phyloP scores from a whole-genome alignment of 2,329 filamentous ascomycete genomes.

The Exophiala alcalophila region DNA sequence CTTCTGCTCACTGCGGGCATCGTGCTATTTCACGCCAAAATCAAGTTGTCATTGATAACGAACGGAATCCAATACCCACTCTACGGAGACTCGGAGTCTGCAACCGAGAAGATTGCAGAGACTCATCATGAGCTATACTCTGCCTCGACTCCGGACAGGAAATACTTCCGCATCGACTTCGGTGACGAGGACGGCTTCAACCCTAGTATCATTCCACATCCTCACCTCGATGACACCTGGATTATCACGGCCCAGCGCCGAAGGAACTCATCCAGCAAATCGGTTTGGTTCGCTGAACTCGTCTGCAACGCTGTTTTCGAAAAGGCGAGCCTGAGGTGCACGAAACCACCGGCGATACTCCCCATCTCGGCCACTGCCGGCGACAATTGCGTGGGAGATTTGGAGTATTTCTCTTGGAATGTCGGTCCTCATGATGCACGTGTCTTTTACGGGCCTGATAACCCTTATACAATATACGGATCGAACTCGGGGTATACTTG shows the following conservation, averaged over 20 bases:
- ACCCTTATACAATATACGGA: conserved; percentile 54
- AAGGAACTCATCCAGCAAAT: no score
- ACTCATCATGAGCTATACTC: conserved; percentile 47
- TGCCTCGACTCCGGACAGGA: conserved; percentile 43
- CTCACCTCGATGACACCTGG: conserved; percentile 47
- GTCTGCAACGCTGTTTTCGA: conserved; percentile 51
- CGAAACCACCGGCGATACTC: conserved; percentile 15
- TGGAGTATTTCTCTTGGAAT: conserved; percentile 33
- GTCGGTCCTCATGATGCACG: conserved; percentile 59
- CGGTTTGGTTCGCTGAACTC: conserved; percentile 45
- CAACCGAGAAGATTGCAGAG: conserved; percentile 43
- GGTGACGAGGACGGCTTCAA: conserved; percentile 46
- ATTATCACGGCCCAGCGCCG: conserved; percentile 52
- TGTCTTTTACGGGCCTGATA: conserved; percentile 52
- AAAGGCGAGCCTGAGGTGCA: conserved; percentile 18
- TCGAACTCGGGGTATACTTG: conserved; percentile 56
- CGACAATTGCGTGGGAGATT: conserved; percentile 46
- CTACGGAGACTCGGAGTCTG: conserved; percentile 26
- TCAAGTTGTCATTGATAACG: no score
- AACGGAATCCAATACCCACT: no score
- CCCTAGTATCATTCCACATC: conserved; percentile 59
- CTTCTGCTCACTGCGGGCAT: no score
- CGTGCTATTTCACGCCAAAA: no score
- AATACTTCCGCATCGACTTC: conserved; percentile 53
- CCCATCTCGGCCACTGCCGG: conserved; percentile 48